Conservation (phyloP, 1,284 basidiomycete genomes). For the Earliella scabrosa region DNA sequence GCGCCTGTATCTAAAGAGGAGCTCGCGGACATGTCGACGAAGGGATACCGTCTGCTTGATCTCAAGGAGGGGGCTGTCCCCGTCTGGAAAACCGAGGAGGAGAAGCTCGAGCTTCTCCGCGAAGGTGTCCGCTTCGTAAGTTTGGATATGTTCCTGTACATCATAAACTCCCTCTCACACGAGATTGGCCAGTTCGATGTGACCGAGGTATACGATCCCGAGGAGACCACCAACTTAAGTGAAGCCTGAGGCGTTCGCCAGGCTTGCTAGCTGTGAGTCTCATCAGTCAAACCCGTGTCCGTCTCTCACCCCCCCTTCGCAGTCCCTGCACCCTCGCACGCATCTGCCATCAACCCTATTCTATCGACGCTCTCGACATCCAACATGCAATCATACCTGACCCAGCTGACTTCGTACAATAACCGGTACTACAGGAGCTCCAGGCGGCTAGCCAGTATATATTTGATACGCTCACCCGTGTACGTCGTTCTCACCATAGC, state of each 20-base stretch:
- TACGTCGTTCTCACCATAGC: conserved; percentile 24
- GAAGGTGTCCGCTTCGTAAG: conserved; percentile 16
- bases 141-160: neutral
- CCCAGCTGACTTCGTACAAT: conserved; percentile 45
- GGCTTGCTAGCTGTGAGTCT: conserved; percentile 32
- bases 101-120: conserved; percentile 20
- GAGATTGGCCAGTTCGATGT: conserved; percentile 40
- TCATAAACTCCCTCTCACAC: neutral
- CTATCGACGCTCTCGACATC: conserved; percentile 44
- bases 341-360: conserved; percentile 40
- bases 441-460: conserved; percentile 45
- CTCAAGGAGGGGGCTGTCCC: conserved; percentile 46
- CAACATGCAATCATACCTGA: conserved; percentile 46
- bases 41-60: conserved; percentile 52
- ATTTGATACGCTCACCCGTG: conserved; percentile 37
- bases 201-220: conserved; percentile 57
- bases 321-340: conserved; percentile 45
- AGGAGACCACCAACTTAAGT: conserved; percentile 40
- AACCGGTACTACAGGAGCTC: conserved; percentile 51
- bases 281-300: neutral
- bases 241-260: conserved; percentile 23
- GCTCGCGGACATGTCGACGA: conserved; percentile 39
- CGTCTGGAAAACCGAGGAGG: conserved; percentile 51
- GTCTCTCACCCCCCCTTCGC: neutral
- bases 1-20: conserved; percentile 28